Base-by-base conservation (phyloP, 257 asterid species). In the Gentiana macrophylla region DNA sequence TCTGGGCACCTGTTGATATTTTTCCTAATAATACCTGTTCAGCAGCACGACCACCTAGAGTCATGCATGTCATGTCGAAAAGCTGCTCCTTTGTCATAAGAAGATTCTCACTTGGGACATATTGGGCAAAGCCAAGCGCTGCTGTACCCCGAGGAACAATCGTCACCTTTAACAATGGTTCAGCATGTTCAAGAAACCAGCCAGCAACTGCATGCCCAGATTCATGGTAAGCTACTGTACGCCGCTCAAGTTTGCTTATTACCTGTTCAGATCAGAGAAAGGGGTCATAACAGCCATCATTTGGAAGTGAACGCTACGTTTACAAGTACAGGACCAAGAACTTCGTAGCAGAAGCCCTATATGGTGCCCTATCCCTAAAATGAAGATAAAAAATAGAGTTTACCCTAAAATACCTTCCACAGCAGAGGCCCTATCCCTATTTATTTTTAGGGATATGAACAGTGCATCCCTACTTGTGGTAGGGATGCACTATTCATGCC, bases 41-140 rank as follows among this genome's bases (percentile, higher is more conserved):
- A 50, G 97, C 95, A 45, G 97, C 97, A 55, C 97, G 95, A 13
- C 97, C 97, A 62, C 97, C 97, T 44, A 89, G 95, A 9, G 94
- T 89, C 97, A 86, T 89, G 80, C 97, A 89, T 55, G 97, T 89
- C 86, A 84, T 79, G 72, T 89, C 95, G 60, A 86, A 77, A 55
- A 89, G 93, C 74, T 89, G 97, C 56, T 86, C 95, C 68, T 86
- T 89, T 7, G 97, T 89, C 95, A 84, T 75, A 47, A 89, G 84
- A 67, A 89, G 97, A 75, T 86, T 89, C 81, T 86, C 97, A 45
- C 68, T 83, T 47, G 97, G 94, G 35, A 89, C 93, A 72, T 86
- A 89, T 47, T 89, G 97, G 4, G 97, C 94, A 74, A 89, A 89
- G 43, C 97, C 97, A 62, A 89, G 94, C 33, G 97, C 94, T 5